Conservation (phyloP, 768 basidiomycete species). For the Hebeloma cylindrosporum region DNA sequence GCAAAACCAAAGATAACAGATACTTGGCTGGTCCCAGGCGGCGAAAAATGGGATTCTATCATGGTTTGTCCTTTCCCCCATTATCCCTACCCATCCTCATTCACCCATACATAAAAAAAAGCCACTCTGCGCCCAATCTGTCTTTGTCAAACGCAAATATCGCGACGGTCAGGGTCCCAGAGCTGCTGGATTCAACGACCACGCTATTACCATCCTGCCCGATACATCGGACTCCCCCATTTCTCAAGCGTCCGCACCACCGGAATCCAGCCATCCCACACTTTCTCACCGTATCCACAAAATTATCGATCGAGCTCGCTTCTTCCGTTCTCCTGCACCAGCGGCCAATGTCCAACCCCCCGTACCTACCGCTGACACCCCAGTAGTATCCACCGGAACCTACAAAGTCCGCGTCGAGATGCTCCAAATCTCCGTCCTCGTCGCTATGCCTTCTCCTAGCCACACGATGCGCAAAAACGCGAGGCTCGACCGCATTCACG, state of each 20-base stretch:
- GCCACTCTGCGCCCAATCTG: slow-evolving; percentile 40
- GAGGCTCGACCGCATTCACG: slow-evolving; percentile 16
- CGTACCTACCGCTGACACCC: background rate
- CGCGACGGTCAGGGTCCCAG: slow-evolving; percentile 22
- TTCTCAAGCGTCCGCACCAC: background rate
- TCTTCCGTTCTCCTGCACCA: background rate
- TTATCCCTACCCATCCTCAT: slow-evolving; percentile 7
- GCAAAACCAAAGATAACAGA: slow-evolving; percentile 53
- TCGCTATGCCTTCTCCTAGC: slow-evolving; percentile 53
- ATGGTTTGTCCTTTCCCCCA: slow-evolving; percentile 33
- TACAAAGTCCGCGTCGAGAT: slow-evolving; percentile 33
- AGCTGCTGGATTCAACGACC: slow-evolving; percentile 11
- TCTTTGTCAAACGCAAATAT: slow-evolving; percentile 32
- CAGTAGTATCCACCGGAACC: background rate
- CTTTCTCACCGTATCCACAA: background rate
- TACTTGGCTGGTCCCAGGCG: slow-evolving; percentile 38
- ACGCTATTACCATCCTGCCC: slow-evolving; percentile 8
- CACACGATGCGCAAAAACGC: slow-evolving; percentile 22
- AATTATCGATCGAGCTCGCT: background rate
- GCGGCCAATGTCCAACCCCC: background rate
- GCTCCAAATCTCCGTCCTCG: slow-evolving; percentile 55
- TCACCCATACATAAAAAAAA: slow-evolving; percentile 20
- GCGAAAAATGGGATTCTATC: slow-evolving; percentile 46
- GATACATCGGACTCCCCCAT: background rate
- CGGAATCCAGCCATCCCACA: background rate